Evolutionary conservation across 2,329 filamentous ascomycete species (phyloP).

Genomic region (Biscogniauxia mediterranea): DNA sequence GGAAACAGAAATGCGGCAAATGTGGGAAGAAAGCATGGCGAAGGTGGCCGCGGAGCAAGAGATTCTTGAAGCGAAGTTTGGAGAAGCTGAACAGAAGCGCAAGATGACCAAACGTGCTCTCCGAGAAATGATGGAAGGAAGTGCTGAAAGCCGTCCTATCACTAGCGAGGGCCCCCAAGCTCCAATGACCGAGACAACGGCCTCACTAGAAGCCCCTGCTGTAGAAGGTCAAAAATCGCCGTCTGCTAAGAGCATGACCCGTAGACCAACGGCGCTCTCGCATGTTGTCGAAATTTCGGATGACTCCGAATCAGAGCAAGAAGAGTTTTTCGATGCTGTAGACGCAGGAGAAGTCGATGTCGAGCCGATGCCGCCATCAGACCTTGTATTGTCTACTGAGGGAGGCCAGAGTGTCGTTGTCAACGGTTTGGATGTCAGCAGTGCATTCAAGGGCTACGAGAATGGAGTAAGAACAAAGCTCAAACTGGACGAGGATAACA

Average conservation of each 20-base stretch:
- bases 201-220: conserved; percentile 36
- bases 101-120: conserved; percentile 86
- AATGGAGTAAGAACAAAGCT: conserved; percentile 76
- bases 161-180: conserved; percentile 27
- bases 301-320: conserved; percentile 78
- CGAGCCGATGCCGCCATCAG: conserved; percentile 58
- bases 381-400: conserved; percentile 35
- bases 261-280: conserved; percentile 65
- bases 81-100: conserved; percentile 86
- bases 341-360: conserved; percentile 90
- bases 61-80: conserved; percentile 80
- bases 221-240: conserved; percentile 40
- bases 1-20: conserved; percentile 84
- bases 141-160: conserved; percentile 38
- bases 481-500: conserved; percentile 86
- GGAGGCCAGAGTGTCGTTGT: conserved; percentile 47
- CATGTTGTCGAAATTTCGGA: conserved; percentile 69
- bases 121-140: conserved; percentile 72
- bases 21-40: conserved; percentile 99
- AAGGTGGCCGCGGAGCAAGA: conserved; percentile 94
- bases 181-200: conserved; percentile 29
- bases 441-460: conserved; percentile 87
- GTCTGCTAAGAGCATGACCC: conserved; percentile 40
- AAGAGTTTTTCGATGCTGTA: conserved; percentile 97
- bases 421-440: conserved; percentile 62